Base-by-base conservation (phyloP, 2,329 filamentous ascomycete genomes). In the Dissoconium aciculare region DNA sequence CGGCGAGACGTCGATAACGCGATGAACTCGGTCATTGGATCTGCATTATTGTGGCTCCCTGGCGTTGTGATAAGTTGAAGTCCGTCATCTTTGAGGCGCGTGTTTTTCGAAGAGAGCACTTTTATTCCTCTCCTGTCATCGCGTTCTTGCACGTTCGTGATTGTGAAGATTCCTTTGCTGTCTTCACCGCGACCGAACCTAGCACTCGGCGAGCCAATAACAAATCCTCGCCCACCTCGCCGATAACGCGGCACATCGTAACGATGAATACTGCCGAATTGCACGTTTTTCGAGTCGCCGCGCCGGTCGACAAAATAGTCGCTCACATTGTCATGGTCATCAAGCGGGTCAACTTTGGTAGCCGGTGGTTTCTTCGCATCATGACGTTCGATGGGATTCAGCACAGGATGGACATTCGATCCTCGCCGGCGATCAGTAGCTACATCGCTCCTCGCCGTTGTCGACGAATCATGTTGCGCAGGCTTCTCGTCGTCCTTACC, bases 231-330 rank as follows among this genome's bases (percentile, higher is more conserved):
- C 10, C 83, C 80, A 37, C 60, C 59, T 4, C 82, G 74, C 37
- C 66, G 66, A 49, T 91, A 94, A 2, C 56, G 46, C 0, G 84
- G 83, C 8, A 91, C 58, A 32, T 67, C 69, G 40, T 78, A 79
- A 19, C 70, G 71, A 50, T 93, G 74, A 23, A 79, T 65, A 15
- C 70, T 67, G 2, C 80, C 81, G 51, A 85, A 94, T 15, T 67
- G 67, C 26, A 78, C 54, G 41, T 89, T 83, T 28, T 83, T 66
- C 4, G 66, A 60, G 46, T 95, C 87, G 0, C 87, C 85, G 46
- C 72, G 74, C 25, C 62, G 71, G 54, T 95, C 87, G 30, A 80
- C 46, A 26, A 71, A 45, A 50, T 71, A 85, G n/a, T n/a, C n/a
- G n/a, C n/a, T n/a, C n/a, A n/a, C 26, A 5, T 17, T 9, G 17